These are phyloP conservation scores for Quercus glauca DNA, from an alignment of 306 rosid genomes.

Conservation along the genomic window DNA sequence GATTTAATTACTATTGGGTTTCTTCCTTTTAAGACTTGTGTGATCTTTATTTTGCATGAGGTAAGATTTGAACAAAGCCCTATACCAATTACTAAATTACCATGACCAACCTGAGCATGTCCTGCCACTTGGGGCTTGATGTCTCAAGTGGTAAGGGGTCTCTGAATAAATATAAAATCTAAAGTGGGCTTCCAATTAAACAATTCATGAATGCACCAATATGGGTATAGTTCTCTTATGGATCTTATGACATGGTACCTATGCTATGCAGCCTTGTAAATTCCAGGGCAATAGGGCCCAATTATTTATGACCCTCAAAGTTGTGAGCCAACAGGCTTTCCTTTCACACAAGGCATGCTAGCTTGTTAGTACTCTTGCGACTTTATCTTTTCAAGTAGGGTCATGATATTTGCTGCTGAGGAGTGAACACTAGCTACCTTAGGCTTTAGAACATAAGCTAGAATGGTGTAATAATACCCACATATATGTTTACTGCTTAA, in stretches of 20 bases:
- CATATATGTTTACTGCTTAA: no score
- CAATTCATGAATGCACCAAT: not conserved
- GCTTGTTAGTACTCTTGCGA: no score
- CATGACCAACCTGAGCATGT: not conserved
- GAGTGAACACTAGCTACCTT: no score
- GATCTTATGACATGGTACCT: not conserved
- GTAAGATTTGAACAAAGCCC: not conserved
- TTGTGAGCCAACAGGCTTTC: no score
- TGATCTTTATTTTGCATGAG: not conserved
- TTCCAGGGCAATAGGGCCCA: no score
- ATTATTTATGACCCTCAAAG: no score
- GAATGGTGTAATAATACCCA: no score
- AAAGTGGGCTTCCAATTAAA: not conserved
- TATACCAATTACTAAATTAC: not conserved
- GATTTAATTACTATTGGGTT: not conserved
- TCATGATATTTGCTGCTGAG: no score
- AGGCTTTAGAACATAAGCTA: no score
- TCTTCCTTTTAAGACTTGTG: not conserved
- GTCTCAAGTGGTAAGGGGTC: not conserved
- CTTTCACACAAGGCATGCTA: no score
- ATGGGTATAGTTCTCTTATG: not conserved
- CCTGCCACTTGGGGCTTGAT: not conserved
- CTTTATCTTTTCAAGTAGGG: no score
- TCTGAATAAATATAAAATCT: not conserved
- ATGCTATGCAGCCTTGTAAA: no score